phyloP scores from a whole-genome alignment of 352 stramenopile species.

The Pythium guiyangense region DNA sequence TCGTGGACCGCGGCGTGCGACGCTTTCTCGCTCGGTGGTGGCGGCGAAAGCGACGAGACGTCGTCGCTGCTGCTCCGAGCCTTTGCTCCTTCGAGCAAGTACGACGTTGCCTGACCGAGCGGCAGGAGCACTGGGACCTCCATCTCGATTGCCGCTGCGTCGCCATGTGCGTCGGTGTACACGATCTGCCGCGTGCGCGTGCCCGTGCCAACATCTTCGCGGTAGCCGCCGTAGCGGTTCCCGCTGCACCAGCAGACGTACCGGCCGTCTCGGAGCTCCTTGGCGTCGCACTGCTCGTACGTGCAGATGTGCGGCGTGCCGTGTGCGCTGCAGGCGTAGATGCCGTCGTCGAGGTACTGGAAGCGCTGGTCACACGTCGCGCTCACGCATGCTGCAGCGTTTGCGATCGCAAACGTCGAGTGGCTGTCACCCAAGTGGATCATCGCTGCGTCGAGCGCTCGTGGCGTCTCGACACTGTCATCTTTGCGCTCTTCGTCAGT shows the following conservation, averaged over 20 bases:
- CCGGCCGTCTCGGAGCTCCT: conserved; percentile 39
- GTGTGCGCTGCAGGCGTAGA: conserved; percentile 63
- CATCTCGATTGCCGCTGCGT: conserved; percentile 59
- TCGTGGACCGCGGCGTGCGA: conserved; percentile 18
- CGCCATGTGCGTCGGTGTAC: conserved; percentile 49
- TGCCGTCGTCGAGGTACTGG: conserved; percentile 69
- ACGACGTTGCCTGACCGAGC: conserved; percentile 52
- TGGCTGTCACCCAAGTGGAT: conserved; percentile 60
- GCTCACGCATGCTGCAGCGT: conserved; percentile 34
- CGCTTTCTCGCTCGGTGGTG: conserved; percentile 50
- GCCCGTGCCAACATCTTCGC: conserved; percentile 56
- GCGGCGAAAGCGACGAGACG: conserved; percentile 56
- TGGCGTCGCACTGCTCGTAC: conserved; percentile 64
- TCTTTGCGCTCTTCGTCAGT: conserved; percentile 17
- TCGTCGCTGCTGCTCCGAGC: conserved; percentile 7
- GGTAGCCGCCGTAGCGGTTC: conserved; percentile 55
- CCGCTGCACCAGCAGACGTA: conserved; percentile 77
- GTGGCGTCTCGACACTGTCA: too few species aligned
- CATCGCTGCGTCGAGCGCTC: conserved; percentile 36
- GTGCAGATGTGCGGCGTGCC: conserved; percentile 72
- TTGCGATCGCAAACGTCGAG: conserved; percentile 49
- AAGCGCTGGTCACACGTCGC: conserved; percentile 33
- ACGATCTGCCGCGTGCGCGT: conserved; percentile 51
- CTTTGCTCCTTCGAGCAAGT: conserved; percentile 44
- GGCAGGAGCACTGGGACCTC: conserved; percentile 68